Evolutionary conservation across 2,329 filamentous ascomycete species (phyloP).

Genomic region (Dichotomopilus funicola): DNA sequence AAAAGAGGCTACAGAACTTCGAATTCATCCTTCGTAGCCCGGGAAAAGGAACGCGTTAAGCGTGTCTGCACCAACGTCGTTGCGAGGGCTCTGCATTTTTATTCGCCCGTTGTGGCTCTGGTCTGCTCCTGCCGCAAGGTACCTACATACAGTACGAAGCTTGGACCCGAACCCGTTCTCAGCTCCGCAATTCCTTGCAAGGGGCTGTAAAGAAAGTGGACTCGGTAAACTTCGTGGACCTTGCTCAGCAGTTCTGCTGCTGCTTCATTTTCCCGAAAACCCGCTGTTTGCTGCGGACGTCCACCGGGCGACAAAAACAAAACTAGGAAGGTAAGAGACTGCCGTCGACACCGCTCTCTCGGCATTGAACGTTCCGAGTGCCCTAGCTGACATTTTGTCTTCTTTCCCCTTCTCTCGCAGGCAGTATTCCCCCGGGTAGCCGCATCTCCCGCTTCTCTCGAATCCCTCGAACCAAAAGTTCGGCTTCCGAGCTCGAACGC

Average conservation of each 20-base stretch:
- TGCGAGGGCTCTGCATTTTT: neutral
- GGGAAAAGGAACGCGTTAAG: conserved; percentile 1
- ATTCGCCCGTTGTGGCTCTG: conserved; percentile 1
- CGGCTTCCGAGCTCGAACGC: conserved; percentile 10
- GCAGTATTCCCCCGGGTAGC: conserved; percentile 14
- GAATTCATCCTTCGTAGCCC: neutral
- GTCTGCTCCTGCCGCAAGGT: conserved; percentile 9
- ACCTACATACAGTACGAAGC: conserved; percentile 2
- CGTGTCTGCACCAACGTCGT: neutral
- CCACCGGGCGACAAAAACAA: conserved; percentile 11
- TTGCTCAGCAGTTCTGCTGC: neutral
- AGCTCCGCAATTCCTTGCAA: conserved; percentile 17
- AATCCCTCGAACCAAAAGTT: conserved; percentile 7
- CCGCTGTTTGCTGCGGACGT: conserved; percentile 16
- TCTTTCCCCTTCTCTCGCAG: conserved; percentile 4
- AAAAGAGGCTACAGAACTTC: neutral
- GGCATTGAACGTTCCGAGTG: conserved; percentile 1
- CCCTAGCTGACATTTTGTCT: conserved; percentile 1
- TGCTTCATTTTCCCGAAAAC: conserved; percentile 21
- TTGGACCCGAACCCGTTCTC: conserved; percentile 12
- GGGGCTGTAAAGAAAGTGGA: conserved; percentile 5
- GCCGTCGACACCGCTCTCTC: neutral
- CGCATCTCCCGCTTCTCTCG: conserved; percentile 4
- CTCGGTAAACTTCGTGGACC: conserved; percentile 15
- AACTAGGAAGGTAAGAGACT: conserved; percentile 9